These are phyloP conservation scores for Jaapia argillacea DNA, from an alignment of 768 basidiomycete species.

Conservation along the genomic window DNA sequence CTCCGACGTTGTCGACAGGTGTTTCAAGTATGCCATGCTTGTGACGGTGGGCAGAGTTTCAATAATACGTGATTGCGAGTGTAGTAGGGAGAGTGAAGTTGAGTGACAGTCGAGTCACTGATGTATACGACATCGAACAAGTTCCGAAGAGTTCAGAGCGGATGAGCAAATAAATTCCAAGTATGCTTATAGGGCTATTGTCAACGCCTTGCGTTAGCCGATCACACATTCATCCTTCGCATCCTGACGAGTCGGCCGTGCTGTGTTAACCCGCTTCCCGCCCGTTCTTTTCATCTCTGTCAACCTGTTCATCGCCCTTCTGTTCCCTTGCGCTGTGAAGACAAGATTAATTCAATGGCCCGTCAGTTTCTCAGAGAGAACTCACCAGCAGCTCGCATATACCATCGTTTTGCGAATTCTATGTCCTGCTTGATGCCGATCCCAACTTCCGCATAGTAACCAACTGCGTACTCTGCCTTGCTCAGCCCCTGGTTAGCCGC, in stretches of 20 bases:
- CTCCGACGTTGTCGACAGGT: too few relatives aligned
- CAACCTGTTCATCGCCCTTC: constrained; percentile 90
- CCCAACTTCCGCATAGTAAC: constrained; percentile 95
- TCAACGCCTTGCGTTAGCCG: too few relatives aligned
- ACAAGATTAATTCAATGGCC: neutral
- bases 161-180: too few relatives aligned
- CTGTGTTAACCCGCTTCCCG: constrained; percentile 64
- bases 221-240: constrained; percentile 93
- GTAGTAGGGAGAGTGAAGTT: too few relatives aligned
- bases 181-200: too few relatives aligned
- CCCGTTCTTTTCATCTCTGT: constrained; percentile 93
- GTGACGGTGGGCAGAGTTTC: too few relatives aligned
- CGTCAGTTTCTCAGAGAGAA: constrained; percentile 8
- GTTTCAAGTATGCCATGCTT: too few relatives aligned
- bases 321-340: constrained; percentile 85
- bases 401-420: constrained; percentile 96
- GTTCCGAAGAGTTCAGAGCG: too few relatives aligned
- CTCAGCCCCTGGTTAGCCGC: constrained; percentile 94
- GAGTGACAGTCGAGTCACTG: too few relatives aligned
- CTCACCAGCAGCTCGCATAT: constrained; percentile 97
- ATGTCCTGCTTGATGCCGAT: constrained; percentile 96
- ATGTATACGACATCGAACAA: too few relatives aligned
- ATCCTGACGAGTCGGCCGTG: constrained; percentile 86
- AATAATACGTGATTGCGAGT: too few relatives aligned
- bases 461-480: constrained; percentile 98